phyloP scores from a whole-genome alignment of 805 yeast species.

The Candida argentea region DNA sequence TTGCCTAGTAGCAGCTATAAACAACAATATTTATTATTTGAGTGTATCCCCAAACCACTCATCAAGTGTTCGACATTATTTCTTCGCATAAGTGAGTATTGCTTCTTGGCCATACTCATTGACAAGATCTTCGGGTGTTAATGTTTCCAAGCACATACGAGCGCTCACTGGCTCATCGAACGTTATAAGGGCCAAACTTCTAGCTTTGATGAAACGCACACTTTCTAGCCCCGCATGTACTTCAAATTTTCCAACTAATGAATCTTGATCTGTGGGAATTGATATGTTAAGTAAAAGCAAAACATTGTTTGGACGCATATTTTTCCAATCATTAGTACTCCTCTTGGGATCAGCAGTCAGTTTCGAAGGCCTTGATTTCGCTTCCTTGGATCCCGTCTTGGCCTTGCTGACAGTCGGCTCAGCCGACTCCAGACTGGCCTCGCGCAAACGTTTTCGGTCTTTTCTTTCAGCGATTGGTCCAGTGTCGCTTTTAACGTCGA shows the following conservation, averaged over 20 bases:
- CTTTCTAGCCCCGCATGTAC: conserved; percentile 52
- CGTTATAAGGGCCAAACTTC: conserved; percentile 75
- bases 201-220: conserved; percentile 53
- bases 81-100: conserved; percentile 26
- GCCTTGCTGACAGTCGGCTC: conserved; percentile 7
- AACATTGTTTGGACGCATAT: conserved; percentile 58
- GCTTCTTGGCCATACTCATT: conserved; percentile 12
- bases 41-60: not conserved
- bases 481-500: conserved; percentile 9
- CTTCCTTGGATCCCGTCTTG: conserved; percentile 7
- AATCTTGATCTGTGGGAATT: conserved; percentile 5
- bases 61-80: conserved; percentile 7
- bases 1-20: not conserved
- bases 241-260: conserved; percentile 38
- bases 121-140: conserved; percentile 5
- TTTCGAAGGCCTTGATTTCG: conserved; percentile 5
- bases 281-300: conserved; percentile 48
- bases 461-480: conserved; percentile 12
- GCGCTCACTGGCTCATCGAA: conserved; percentile 51
- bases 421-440: too few species aligned
- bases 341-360: conserved; percentile 8
- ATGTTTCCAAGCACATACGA: conserved; percentile 15
- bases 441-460: conserved; percentile 11
- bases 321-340: conserved; percentile 3
- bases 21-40: not conserved